Evolutionary conservation across 306 rosid species (phyloP).

Genomic region (Citrullus amarus): DNA sequence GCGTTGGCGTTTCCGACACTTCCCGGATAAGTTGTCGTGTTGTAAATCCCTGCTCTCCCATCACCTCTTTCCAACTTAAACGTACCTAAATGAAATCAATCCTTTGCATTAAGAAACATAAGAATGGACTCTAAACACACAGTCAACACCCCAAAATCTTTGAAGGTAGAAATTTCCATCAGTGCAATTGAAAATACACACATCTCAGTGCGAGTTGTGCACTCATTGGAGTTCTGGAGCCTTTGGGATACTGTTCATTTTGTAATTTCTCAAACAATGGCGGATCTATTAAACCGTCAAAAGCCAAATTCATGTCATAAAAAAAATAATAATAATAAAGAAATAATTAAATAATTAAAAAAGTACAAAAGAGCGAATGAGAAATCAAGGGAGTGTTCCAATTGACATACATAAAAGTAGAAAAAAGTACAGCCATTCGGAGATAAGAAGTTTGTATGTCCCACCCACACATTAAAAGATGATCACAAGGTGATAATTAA

Average conservation of each 20-base stretch:
- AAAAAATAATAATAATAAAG: too few species aligned
- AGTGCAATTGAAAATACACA: not conserved
- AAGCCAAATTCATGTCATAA: not conserved
- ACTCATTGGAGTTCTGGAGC: not conserved
- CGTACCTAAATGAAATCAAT: slow-evolving; percentile 43
- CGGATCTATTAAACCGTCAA: not conserved
- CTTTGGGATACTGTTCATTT: not conserved
- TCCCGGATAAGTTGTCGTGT: slow-evolving; percentile 57
- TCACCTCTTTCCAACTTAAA: slow-evolving; percentile 58
- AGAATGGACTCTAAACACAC: not conserved
- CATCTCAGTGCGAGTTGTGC: not conserved
- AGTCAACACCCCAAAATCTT: not conserved
- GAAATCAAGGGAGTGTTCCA: not conserved
- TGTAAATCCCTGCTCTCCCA: slow-evolving; percentile 27
- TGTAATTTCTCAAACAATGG: not conserved
- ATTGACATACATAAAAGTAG: not conserved
- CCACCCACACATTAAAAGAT: not conserved
- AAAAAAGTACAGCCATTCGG: not conserved
- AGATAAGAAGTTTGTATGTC: not conserved
- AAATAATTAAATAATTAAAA: too few species aligned
- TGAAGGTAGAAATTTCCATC: not conserved
- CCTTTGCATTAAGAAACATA: not conserved
- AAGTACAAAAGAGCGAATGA: not conserved
- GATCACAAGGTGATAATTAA: not conserved
- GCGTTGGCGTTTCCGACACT: slow-evolving; percentile 46